Conservation (phyloP, 2,329 filamentous ascomycete genomes). For the Aspergillus fumigatus region DNA sequence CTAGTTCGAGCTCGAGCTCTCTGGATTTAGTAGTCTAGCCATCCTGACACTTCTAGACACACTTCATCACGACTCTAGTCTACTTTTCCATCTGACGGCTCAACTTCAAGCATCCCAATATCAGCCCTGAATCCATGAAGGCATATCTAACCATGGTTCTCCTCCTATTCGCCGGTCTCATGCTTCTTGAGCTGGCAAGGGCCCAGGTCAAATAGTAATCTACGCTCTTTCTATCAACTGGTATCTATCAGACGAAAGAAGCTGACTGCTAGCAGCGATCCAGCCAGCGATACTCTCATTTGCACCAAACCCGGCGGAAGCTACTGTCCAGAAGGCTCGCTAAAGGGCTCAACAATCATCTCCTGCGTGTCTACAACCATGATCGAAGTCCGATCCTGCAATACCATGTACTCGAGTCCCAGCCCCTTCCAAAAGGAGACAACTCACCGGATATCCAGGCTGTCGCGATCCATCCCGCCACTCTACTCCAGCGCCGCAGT, state of each 20-base stretch:
- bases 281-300: conserved; percentile 13
- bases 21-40: neutral
- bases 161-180: neutral
- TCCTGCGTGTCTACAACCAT: conserved; percentile 10
- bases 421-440: neutral
- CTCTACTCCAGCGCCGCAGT: conserved; percentile 11
- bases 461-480: conserved; percentile 11
- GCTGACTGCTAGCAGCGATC: conserved; percentile 8
- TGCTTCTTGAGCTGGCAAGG: neutral
- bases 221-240: neutral
- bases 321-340: conserved; percentile 17
- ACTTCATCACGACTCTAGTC: too few species aligned
- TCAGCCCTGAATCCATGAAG: neutral
- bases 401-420: conserved; percentile 11
- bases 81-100: neutral
- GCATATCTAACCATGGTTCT: neutral
- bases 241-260: neutral
- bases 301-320: conserved; percentile 14
- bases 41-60: neutral
- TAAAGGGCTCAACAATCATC: conserved; percentile 12
- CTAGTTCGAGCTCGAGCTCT: neutral
- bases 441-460: conserved; percentile 3
- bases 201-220: neutral
- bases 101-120: neutral
- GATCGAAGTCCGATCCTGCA: conserved; percentile 15